Evolutionary conservation across 2,329 filamentous ascomycete species (phyloP).

Genomic region (Colletotrichum abscissum): DNA sequence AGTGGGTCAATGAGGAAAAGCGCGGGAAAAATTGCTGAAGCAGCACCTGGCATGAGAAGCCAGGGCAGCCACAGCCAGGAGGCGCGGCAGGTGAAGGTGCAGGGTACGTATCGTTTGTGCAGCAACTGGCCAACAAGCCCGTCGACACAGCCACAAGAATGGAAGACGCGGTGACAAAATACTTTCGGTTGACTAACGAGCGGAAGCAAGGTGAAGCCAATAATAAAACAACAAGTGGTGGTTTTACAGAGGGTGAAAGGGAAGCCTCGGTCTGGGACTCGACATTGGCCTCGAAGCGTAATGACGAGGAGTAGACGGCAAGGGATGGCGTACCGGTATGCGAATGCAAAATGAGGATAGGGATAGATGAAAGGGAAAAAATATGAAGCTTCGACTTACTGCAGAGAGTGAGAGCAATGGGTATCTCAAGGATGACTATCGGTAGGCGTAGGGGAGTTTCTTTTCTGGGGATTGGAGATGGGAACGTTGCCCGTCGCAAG

Average conservation of each 20-base stretch:
- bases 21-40: constrained; percentile 23
- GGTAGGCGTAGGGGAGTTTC: background rate
- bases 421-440: background rate
- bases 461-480: background rate
- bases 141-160: background rate
- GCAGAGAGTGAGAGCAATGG: background rate
- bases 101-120: constrained; percentile 14
- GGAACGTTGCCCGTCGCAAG: constrained; percentile 18
- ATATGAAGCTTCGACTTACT: constrained; percentile 15
- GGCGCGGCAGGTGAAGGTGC: background rate
- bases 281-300: background rate
- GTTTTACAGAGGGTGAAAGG: background rate
- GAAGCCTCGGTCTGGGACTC: background rate
- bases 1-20: constrained; percentile 10
- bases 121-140: background rate
- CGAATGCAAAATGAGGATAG: background rate
- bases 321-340: background rate
- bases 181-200: background rate
- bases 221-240: background rate
- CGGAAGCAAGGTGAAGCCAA: background rate
- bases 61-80: constrained; percentile 25
- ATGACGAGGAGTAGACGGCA: background rate
- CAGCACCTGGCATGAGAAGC: constrained; percentile 16
- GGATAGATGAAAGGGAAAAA: background rate
- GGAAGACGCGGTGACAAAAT: background rate